Percentiles rank a stretch among this genome's conserved stretches.
Evolutionary conservation across 129 eudicot genomes (phyloP).

Genomic region (Helianthus annuus): DNA sequence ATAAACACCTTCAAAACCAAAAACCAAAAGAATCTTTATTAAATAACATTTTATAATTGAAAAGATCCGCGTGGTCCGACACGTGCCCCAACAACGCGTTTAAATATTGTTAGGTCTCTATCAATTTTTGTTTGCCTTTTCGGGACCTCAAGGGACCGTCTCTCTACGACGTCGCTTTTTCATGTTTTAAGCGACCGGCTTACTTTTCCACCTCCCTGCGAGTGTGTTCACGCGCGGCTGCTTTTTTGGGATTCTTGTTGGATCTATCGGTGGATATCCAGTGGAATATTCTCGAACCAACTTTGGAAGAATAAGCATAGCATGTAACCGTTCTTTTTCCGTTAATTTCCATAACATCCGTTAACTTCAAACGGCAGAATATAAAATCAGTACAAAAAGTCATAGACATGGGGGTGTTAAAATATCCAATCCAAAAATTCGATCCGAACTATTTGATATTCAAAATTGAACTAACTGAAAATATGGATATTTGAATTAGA

Average conservation of each 20-base stretch:
- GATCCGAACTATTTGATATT: no score
- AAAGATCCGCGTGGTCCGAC: constrained; percentile 5
- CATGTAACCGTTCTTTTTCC: not conserved
- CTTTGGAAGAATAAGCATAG: not conserved
- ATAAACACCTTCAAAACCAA: not conserved
- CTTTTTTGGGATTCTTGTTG: not conserved
- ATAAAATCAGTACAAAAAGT: not conserved
- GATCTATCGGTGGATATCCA: not conserved
- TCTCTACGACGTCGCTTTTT: constrained; percentile 26
- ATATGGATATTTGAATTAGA: no score
- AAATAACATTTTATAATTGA: not conserved
- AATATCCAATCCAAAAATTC: no score
- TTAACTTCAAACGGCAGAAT: not conserved
- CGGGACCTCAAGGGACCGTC: constrained; percentile 37
- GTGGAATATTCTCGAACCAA: not conserved
- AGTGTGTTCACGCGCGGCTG: not conserved
- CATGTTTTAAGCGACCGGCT: constrained; percentile 9
- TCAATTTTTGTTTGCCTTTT: constrained; percentile 34
- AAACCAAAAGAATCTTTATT: not conserved
- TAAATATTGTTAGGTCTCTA: constrained; percentile 10
- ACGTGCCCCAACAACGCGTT: constrained; percentile 17
- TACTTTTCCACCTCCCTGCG: not conserved
- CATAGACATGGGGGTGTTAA: no score
- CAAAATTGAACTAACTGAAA: no score
- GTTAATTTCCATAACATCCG: not conserved